Conservation (phyloP, 1,284 basidiomycete species). For the Ustilago trichophora region DNA sequence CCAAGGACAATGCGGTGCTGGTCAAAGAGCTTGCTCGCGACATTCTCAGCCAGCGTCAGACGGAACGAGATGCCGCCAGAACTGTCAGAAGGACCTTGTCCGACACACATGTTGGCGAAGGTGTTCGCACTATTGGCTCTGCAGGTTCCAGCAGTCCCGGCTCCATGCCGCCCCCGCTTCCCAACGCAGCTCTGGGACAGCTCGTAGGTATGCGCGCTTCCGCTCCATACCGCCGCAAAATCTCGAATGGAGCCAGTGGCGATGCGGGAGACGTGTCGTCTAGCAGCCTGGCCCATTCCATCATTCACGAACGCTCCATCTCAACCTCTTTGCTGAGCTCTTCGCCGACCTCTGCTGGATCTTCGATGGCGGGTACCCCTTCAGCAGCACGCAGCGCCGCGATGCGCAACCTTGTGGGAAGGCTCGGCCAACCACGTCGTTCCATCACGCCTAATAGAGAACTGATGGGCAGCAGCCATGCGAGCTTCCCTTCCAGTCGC, state of each 20-base stretch:
- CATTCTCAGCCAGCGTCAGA: slow-evolving; percentile 40
- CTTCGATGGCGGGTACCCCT: slow-evolving; percentile 9
- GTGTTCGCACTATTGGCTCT: slow-evolving; percentile 8
- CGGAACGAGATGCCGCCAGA: slow-evolving; percentile 15
- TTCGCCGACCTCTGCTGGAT: slow-evolving; percentile 11
- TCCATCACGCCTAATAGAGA: slow-evolving; percentile 38
- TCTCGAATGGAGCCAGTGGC: slow-evolving; percentile 26
- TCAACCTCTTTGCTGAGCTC: slow-evolving; percentile 12
- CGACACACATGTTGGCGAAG: slow-evolving; percentile 38
- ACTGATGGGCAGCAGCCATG: slow-evolving; percentile 9
- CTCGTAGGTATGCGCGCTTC: slow-evolving; percentile 33
- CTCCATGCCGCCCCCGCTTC: slow-evolving; percentile 21
- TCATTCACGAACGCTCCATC: slow-evolving; percentile 37
- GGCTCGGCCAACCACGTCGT: slow-evolving; percentile 33
- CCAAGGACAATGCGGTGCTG: slow-evolving; percentile 68
- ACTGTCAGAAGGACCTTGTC: slow-evolving; percentile 44
- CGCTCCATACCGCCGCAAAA: slow-evolving; percentile 41
- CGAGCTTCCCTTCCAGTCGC: slow-evolving; percentile 3
- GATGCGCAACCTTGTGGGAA: slow-evolving; percentile 34
- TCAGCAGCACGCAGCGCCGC: slow-evolving; percentile 25
- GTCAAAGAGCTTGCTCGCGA: slow-evolving; percentile 70
- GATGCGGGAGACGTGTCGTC: slow-evolving; percentile 18
- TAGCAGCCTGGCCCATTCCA: slow-evolving; percentile 21
- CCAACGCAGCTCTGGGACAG: slow-evolving; percentile 15
- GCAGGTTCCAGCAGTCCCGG: slow-evolving; percentile 8